Evolutionary conservation across 2,329 filamentous ascomycete genomes (phyloP), one percentile per base, ranked within the genome.

Genomic region (Botrytis fabae): DNA sequence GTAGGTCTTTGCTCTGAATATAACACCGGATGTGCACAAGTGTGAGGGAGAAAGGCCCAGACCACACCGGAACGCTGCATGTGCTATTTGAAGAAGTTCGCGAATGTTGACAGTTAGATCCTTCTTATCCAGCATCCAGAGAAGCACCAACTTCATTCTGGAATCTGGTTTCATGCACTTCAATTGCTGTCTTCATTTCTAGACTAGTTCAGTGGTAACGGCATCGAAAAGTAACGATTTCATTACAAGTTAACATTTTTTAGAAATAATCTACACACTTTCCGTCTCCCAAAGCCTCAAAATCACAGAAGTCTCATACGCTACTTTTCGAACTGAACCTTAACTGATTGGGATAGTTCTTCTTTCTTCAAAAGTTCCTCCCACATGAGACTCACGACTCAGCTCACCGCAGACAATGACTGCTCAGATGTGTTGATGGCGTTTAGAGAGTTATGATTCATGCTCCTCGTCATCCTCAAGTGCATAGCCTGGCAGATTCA

Each of bases 341-440:
- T 80, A 12, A 90, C 83, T 0, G 61, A 78, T 0, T 81, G 62
- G 0, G 80, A 82, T 0, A 90, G 75, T 0, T 83, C 83, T 59
- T 82, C 78, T 66, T 70, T 81, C 22, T 84, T 77, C 10, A 92
- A 69, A 0, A 91, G 81, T 32, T 82, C 85, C 35, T 89, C 84
- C 89, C 88, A 91, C 2, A 91, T 79, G 1, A 76, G 79, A 35
- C 35, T 6, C 35, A 35, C 7, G 35, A 5, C 83, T 81, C 3
- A 88, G 78, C 0, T 89, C 89, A 78, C 85, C 88, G 1, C 85
- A 91, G 10, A 91, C 77, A 18, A 91, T 80, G 0, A 91, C 74
- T 0, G 83, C 84, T 42, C 40, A 42, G 40, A 42, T 48, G 46
- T 48, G 46, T 48, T 48, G 2, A 48, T 48, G 46, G 40, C 40